Conservation (phyloP, 2,329 filamentous ascomycete genomes). For the Alternaria viburni region DNA sequence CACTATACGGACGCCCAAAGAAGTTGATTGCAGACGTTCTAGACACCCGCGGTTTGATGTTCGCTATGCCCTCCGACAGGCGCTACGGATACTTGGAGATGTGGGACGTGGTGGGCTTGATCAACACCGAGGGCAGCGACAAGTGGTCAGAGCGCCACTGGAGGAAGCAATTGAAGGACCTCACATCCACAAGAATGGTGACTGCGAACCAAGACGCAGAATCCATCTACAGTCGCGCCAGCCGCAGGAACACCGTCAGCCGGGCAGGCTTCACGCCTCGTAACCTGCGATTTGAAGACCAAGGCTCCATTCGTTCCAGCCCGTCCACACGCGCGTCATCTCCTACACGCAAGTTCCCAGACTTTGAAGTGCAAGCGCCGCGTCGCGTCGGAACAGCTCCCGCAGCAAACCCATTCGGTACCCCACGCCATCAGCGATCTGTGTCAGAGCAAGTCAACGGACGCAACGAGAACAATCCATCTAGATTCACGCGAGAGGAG, state of each 20-base stretch:
- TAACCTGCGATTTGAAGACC: constrained; percentile 53
- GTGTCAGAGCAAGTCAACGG: constrained; percentile 55
- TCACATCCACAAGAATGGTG: constrained; percentile 80
- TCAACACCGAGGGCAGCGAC: constrained; percentile 77
- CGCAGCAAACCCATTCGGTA: constrained; percentile 27
- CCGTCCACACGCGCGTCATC: constrained; percentile 54
- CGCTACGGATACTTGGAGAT: constrained; percentile 91
- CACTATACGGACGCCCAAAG: constrained; percentile 85
- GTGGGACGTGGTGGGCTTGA: constrained; percentile 80
- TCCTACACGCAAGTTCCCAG: constrained; percentile 39
- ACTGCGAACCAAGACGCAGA: constrained; percentile 30
- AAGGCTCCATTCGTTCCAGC: constrained; percentile 50
- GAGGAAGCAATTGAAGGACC: constrained; percentile 86
- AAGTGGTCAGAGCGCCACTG: constrained; percentile 87
- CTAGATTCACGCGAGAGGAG: constrained; percentile 48
- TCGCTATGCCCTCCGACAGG: constrained; percentile 89
- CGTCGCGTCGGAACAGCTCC: constrained; percentile 55
- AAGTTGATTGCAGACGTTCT: constrained; percentile 86
- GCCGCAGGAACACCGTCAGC: constrained; percentile 53
- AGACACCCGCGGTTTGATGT: constrained; percentile 92
- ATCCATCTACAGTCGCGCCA: constrained; percentile 48
- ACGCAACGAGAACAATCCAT: constrained; percentile 50
- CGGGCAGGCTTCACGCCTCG: constrained; percentile 49
- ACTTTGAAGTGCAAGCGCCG: constrained; percentile 36
- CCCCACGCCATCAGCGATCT: constrained; percentile 55